A percentile compares a stretch with the other conserved stretches of the same genome.
phyloP scores from a whole-genome alignment of 2,329 filamentous ascomycete genomes.

The Teratosphaeria destructans region DNA sequence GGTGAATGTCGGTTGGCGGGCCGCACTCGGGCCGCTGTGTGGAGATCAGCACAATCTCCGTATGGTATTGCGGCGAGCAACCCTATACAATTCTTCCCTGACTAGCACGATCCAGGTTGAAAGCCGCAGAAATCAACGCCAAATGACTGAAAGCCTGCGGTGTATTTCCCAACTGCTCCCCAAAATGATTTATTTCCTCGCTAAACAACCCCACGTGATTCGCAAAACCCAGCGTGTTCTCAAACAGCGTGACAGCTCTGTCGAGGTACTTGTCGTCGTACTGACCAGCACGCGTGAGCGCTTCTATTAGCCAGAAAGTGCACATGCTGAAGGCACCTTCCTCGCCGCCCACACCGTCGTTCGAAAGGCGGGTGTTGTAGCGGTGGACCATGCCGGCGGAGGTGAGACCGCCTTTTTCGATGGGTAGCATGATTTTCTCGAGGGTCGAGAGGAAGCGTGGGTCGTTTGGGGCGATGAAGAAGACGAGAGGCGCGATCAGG shows the following conservation, averaged over 20 bases:
- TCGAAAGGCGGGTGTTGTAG: neutral
- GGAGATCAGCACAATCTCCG: neutral
- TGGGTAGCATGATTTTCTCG: conserved; percentile 58
- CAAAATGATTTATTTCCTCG: neutral
- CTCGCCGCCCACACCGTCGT: neutral
- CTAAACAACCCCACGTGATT: neutral
- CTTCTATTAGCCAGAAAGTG: neutral
- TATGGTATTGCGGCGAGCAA: neutral
- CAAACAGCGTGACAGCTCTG: neutral
- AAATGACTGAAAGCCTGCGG: conserved; percentile 1
- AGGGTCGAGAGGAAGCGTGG: conserved; percentile 64
- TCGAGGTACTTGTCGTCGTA: neutral
- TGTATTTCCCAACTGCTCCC: neutral
- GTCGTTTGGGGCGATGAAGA: conserved; percentile 69
- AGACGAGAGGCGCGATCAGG: conserved; percentile 66
- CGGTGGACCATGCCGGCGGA: neutral
- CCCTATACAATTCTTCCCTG: neutral
- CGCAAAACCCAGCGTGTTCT: neutral
- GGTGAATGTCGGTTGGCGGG: neutral
- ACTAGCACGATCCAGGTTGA: neutral
- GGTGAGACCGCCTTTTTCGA: conserved; percentile 65
- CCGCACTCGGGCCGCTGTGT: neutral
- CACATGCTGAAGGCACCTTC: conserved; percentile 1
- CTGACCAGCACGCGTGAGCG: neutral
- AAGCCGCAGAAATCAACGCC: neutral